A percentile compares a stretch with the other conserved stretches of the same genome.
Conservation (phyloP, 106 monocot genomes). For the Gastrodia elata region DNA sequence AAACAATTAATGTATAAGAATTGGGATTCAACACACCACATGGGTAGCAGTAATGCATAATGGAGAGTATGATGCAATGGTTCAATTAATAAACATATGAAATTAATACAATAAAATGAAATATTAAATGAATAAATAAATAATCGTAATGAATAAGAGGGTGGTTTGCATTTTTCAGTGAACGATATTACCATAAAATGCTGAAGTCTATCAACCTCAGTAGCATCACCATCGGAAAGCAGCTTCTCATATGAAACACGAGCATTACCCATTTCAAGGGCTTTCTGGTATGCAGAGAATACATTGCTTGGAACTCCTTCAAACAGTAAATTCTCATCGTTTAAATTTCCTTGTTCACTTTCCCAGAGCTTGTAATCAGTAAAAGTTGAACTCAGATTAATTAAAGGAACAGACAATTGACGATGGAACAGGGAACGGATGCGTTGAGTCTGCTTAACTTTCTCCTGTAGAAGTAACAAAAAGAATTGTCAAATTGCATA, state of each 20-base stretch:
- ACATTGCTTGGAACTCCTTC: conserved; percentile 61
- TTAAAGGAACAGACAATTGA: conserved; percentile 78
- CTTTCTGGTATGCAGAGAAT: conserved; percentile 64
- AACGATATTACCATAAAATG: conserved; percentile 47
- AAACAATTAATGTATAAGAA: neutral
- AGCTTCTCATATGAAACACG: conserved; percentile 64
- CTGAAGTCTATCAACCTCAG: conserved; percentile 59
- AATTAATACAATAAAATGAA: neutral
- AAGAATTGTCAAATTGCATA: neutral
- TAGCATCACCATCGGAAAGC: conserved; percentile 26
- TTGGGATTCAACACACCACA: neutral
- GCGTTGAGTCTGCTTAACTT: conserved; percentile 54
- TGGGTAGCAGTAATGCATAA: neutral
- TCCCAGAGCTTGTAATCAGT: conserved; percentile 82
- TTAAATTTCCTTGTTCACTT: conserved; percentile 53
- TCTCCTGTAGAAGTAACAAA: conserved; percentile 48
- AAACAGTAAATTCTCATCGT: conserved; percentile 35
- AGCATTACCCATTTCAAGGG: conserved; percentile 56
- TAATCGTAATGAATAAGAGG: neutral
- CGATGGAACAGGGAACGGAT: conserved; percentile 83
- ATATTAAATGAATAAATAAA: neutral
- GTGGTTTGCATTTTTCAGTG: neutral
- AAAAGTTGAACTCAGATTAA: conserved; percentile 47
- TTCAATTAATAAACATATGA: neutral
- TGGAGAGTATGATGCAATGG: neutral